Percentiles rank a stretch among this genome's conserved stretches.
Conservation (phyloP, 2,329 filamentous ascomycete genomes). For the Colletotrichum navitas region DNA sequence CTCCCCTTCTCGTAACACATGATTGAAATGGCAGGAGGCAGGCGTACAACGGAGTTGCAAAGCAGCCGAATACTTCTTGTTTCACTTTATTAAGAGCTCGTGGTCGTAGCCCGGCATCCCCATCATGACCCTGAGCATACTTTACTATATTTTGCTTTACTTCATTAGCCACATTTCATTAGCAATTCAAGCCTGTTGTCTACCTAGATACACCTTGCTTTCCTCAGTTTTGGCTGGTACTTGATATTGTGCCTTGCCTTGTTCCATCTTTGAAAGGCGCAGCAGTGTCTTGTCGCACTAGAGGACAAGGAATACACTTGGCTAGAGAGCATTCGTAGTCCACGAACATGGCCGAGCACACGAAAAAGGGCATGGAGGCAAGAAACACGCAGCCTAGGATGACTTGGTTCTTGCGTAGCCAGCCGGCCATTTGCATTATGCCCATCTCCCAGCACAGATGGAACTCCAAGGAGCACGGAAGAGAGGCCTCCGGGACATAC, state of each 20-base stretch:
- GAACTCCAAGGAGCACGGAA: not conserved
- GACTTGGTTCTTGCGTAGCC: too few relatives aligned
- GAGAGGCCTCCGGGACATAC: not conserved
- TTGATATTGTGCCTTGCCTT: not conserved
- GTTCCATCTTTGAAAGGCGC: not conserved
- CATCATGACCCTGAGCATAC: not conserved
- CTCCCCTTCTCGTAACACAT: not conserved
- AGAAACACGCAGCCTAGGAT: not conserved
- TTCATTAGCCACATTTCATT: not conserved
- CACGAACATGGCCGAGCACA: not conserved
- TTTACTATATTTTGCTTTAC: not conserved
- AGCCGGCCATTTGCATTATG: not conserved
- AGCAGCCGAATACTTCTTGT: not conserved
- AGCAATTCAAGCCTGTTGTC: too few relatives aligned
- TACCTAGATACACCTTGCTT: not conserved
- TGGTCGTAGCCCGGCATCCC: not conserved
- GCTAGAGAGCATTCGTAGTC: not conserved
- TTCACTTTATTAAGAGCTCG: not conserved
- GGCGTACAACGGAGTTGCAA: not conserved
- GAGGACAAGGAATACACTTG: not conserved
- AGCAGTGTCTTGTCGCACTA: not conserved
- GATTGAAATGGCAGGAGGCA: not conserved
- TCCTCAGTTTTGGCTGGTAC: not conserved
- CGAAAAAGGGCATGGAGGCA: not conserved
- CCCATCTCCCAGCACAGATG: not conserved